Base-by-base conservation (phyloP, 2,329 filamentous ascomycete genomes). In the Colletotrichum musicola region DNA sequence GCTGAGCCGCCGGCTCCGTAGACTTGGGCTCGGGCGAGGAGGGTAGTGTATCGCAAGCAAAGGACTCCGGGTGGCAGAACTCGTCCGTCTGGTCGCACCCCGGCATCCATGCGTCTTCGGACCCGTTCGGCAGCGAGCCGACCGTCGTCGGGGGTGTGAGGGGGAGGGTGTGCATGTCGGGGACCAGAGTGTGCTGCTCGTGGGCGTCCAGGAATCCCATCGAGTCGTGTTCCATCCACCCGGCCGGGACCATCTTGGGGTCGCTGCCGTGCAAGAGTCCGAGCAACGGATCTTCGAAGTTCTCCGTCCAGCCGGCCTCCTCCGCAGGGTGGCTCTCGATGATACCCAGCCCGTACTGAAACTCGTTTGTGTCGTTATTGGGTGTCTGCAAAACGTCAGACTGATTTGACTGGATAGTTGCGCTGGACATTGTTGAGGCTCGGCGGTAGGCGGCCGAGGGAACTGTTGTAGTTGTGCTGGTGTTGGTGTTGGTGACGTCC, bases 241-340 rank as follows among this genome's bases (percentile, higher is more conserved):
- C 62, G 2, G 62, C 50, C 5, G 49, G 9, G 20, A 69, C 53
- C 22, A 61, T 46, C 44, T 61, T 66, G 1, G 55, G n/a, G 18
- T 66, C 56, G 12, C 61, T 40, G 7, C 50, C 42, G 13, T 66
- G 66, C 35, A 69, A 38, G 1, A 69, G 35, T 4, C 50, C 62
- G 6, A 66, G 66, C 4, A 69, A 46, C 6, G 62, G 62, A 13
- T 66, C 66, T 12, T 65, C 62, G 18, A 66, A 69, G 55, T 20
- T 47, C 20, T 60, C 56, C 9, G 55, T n/a, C 66, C 62, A 69
- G 3, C 30, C 13, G n/a, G 55, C 55, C 7, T 64, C 65, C 16
- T 46, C 55, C 3, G 50, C 42, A 20, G 50, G 50, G 27, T 60
- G 66, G 27, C 62, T 66, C 18, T 58, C 42, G n/a, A 61, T 46